phyloP scores from a whole-genome alignment of 1,284 basidiomycete species.

The Cutaneotrichosporon sp. region DNA sequence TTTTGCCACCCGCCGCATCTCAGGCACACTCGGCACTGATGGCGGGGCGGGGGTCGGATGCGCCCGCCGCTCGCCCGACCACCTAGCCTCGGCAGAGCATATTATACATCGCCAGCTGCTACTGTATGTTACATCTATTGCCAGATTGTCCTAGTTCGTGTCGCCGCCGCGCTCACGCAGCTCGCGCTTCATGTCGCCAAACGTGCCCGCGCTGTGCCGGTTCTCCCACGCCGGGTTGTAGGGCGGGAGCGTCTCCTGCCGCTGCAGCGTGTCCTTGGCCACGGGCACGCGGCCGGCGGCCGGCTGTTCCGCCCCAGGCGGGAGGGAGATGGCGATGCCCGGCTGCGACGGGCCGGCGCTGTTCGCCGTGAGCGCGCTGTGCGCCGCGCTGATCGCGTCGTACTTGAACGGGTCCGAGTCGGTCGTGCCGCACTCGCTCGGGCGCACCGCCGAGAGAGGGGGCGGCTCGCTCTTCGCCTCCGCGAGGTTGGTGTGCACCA shows the following conservation, averaged over 20 bases:
- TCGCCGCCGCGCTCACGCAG: background rate
- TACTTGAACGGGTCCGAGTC: background rate
- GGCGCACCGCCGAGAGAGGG: background rate
- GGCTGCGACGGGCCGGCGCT: background rate
- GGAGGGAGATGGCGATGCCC: background rate
- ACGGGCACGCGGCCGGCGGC: background rate
- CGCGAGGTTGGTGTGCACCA: background rate
- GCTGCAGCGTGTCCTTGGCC: background rate
- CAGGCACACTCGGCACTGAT: background rate
- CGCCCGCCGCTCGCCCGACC: too few species aligned
- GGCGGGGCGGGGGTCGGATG: too few species aligned
- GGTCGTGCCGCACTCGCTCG: background rate
- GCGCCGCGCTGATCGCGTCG: background rate
- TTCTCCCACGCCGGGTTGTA: conserved; percentile 5
- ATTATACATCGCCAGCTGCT: too few species aligned
- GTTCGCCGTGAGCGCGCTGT: background rate
- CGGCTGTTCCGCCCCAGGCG: background rate
- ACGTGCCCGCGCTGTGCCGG: background rate
- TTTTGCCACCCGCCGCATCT: background rate
- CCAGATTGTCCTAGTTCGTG: background rate
- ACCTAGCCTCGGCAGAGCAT: too few species aligned
- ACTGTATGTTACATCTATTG: background rate
- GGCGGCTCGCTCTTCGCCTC: background rate
- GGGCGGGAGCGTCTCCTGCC: background rate
- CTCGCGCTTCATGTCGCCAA: conserved; percentile 4